Evolutionary conservation across 257 asterid species (phyloP).

Genomic region (Mitragyna speciosa): DNA sequence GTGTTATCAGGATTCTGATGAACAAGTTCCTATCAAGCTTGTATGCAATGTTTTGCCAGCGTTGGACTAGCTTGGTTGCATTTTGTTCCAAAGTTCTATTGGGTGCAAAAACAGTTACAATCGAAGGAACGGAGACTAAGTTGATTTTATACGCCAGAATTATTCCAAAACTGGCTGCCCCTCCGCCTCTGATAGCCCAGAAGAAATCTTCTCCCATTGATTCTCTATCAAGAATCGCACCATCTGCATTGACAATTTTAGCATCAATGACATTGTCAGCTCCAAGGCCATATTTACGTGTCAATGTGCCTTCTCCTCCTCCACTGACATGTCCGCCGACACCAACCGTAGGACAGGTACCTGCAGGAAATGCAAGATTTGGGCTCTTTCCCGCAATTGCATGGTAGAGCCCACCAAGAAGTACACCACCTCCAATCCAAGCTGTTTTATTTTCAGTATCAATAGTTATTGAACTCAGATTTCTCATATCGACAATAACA

Average conservation of each 20-base stretch:
- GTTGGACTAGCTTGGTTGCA: slow-evolving; percentile 33
- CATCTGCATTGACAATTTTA: slow-evolving; percentile 26
- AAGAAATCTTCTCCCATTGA: slow-evolving; percentile 54
- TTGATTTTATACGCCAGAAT: slow-evolving; percentile 38
- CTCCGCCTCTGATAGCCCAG: slow-evolving; percentile 59
- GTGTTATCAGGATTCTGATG: slow-evolving; percentile 28
- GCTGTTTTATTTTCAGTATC: slow-evolving; percentile 23
- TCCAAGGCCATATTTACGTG: slow-evolving; percentile 37
- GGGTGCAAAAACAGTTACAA: slow-evolving; percentile 41
- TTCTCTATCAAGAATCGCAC: slow-evolving; percentile 35
- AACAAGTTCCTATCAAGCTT: slow-evolving; percentile 28
- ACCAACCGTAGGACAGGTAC: slow-evolving; percentile 48
- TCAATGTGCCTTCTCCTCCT: slow-evolving; percentile 47
- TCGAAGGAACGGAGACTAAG: slow-evolving; percentile 33
- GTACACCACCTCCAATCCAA: slow-evolving; percentile 43
- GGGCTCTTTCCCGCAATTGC: slow-evolving; percentile 13
- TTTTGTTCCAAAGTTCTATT: slow-evolving; percentile 40
- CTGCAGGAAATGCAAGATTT: slow-evolving; percentile 42
- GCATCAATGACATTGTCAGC: slow-evolving; percentile 49
- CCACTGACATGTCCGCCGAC: slow-evolving; percentile 53
- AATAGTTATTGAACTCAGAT: slow-evolving; percentile 23
- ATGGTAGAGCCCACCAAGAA: slow-evolving; percentile 37
- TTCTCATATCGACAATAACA: slow-evolving; percentile 30
- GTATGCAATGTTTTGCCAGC: slow-evolving; percentile 34
- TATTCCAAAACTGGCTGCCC: slow-evolving; percentile 46